phyloP scores from a whole-genome alignment of 345 rosid genomes.

The rapeseed (Brassica napus) region DNA sequence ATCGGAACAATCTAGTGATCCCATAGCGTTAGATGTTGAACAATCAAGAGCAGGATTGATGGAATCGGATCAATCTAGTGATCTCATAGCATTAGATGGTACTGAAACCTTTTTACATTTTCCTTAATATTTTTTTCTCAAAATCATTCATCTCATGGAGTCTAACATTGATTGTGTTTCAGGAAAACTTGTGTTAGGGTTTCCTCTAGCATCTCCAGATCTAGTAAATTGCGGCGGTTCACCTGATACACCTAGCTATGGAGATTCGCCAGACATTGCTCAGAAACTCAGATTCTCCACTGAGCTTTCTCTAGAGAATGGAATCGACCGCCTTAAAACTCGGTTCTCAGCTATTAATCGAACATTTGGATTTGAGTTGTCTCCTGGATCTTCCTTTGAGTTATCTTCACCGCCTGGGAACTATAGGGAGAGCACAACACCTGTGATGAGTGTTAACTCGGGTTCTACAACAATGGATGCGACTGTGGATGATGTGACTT shows the following conservation, averaged over 20 bases:
- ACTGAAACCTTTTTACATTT: neutral
- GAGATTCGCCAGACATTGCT: constrained; percentile 51
- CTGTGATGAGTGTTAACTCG: constrained; percentile 47
- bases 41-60: constrained; percentile 22
- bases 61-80: constrained; percentile 13
- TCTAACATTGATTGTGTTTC: constrained; percentile 20
- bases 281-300: constrained; percentile 39
- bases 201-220: constrained; percentile 76
- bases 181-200: constrained; percentile 67
- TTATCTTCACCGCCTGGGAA: constrained; percentile 51
- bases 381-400: constrained; percentile 86
- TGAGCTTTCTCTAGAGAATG: constrained; percentile 83
- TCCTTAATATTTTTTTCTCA: neutral
- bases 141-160: neutral
- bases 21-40: constrained; percentile 23
- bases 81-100: constrained; percentile 32
- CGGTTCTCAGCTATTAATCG: constrained; percentile 67
- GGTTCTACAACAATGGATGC: constrained; percentile 43
- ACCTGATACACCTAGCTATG: constrained; percentile 54
- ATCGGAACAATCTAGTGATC: constrained; percentile 17
- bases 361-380: constrained; percentile 53
- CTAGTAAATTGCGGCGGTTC: constrained; percentile 73
- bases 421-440: constrained; percentile 20
- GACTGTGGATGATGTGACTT: constrained; percentile 39
- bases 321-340: constrained; percentile 48